Base-by-base conservation (phyloP, 2,329 filamentous ascomycete genomes). In the Biscogniauxia sp. region DNA sequence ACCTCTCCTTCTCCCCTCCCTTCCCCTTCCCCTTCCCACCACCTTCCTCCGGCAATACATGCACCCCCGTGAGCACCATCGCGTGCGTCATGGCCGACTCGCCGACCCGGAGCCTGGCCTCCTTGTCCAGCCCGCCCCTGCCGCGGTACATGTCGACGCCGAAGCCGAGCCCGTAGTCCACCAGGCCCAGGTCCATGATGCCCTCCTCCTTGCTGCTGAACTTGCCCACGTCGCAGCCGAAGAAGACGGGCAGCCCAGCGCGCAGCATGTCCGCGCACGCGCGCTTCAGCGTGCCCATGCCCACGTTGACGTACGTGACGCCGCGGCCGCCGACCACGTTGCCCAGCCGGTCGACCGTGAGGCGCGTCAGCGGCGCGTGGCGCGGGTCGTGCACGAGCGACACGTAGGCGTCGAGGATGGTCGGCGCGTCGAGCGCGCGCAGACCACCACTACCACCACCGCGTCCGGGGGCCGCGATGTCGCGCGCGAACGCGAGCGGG, bases 41-140 rank as follows among this genome's bases (percentile, higher is more conserved):
- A n/a, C n/a, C n/a, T n/a, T n/a, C n/a, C n/a, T n/a, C n/a, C n/a
- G n/a, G n/a, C n/a, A n/a, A n/a, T n/a, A 96, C 74, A 71, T 97
- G 92, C 53, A 96, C 93, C 0, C 86, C 93, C 2, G 92, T 96
- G 63, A 97, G 76, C 0, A 96, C 91, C 93, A 96, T 96, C 4
- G 93, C 93, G 70, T 96, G 93, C 0, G 92, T 96, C 92, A 97
- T 96, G 55, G 85, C 82, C 57, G 85, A 89, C 77, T 96, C 92
- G 11, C 90, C 87, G 0, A 88, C 88, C 68, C 84, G 80, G 53
- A 97, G 78, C 3, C 92, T 80, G 69, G 92, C 84, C 0, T 89
- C 89, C 76, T 96, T 96, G 69, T 79, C 85, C 84, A 96, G 83
- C 28, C 28, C 28, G 19, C 85, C 86, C 8, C 11, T 54, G 1